A percentile compares a stretch with the other conserved stretches of the same genome.
Conservation (phyloP, 805 yeast genomes). For the Starmerella powellii region DNA sequence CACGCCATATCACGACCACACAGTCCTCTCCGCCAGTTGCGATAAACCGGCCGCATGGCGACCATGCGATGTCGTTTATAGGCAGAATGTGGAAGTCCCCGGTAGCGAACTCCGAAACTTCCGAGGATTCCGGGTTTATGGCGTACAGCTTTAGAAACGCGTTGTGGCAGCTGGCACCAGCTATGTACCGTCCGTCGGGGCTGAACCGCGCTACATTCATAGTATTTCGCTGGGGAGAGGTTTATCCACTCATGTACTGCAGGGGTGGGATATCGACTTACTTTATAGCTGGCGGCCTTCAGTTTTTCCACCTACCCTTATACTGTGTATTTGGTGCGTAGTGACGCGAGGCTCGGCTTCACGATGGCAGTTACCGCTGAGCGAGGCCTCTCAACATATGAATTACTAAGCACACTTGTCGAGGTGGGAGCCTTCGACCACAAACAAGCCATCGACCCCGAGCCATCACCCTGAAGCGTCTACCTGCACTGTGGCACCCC, state of each 20-base stretch:
- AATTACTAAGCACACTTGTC: no score
- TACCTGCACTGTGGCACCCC: no score
- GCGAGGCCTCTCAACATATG: no score
- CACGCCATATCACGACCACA: slow-evolving; percentile 62
- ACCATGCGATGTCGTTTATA: slow-evolving; percentile 63
- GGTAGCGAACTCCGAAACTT: neutral
- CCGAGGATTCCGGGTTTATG: neutral
- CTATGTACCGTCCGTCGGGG: slow-evolving; percentile 48
- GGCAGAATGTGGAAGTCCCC: slow-evolving; percentile 53
- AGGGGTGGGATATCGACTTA: neutral
- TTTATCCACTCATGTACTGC: neutral
- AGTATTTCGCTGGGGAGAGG: neutral
- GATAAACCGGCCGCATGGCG: slow-evolving; percentile 57
- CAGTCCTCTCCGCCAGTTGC: slow-evolving; percentile 84
- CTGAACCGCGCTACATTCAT: slow-evolving; percentile 17
- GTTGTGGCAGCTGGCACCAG: slow-evolving; percentile 45
- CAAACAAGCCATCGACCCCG: no score
- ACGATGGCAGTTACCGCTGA: no score
- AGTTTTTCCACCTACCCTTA: no score
- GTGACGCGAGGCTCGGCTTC: no score
- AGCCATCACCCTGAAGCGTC: no score
- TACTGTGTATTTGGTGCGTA: no score
- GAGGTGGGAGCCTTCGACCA: no score
- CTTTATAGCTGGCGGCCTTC: no score
- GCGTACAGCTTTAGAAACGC: slow-evolving; percentile 1